Base-by-base conservation (phyloP, 805 yeast genomes). In the Scheffersomyces lignosus region DNA sequence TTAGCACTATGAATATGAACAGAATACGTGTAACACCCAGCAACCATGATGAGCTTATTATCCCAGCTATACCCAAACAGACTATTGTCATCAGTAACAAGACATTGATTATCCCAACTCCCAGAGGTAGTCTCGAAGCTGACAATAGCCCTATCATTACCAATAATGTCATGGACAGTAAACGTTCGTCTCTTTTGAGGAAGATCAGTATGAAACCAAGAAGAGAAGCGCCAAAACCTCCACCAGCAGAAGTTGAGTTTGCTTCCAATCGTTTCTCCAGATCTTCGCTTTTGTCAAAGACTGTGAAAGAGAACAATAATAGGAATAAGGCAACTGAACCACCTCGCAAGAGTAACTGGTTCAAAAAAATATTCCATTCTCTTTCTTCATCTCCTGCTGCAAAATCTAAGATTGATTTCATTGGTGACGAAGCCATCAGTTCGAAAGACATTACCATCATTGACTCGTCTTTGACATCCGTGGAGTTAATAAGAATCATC, bases 181-280 rank as follows among this genome's bases (percentile, higher is more conserved):
- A n/a, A n/a, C n/a, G n/a, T n/a, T n/a, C n/a, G n/a, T n/a, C n/a
- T 5, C 34, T 55, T 5, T 47, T 58, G 34, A 54, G 61, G 29
- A 48, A 55, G 33, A 42, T 58, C 29, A 59, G 67, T 24, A 56
- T 66, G 45, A 61, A 54, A 37, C 72, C 73, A 1, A 63, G 59
- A 45, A 45, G 72, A 34, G 56, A 45, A 16, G 72, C 73, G 2
- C 74, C 74, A 5, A 56, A 50, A 34, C 56, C 66, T n/a, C 71
- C 71, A 8, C 44, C 38, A 7, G 20, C 38, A 9, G 34, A 31
- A 18, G 29, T 20, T 7, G n/a, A n/a, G n/a, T n/a, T n/a, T n/a
- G n/a, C n/a, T n/a, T n/a, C n/a, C n/a, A n/a, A n/a, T n/a, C n/a
- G n/a, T n/a, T n/a, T n/a, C n/a, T n/a, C n/a, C n/a, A n/a, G n/a